Evolutionary conservation across 495 filamentous ascomycete species (phyloP).

Genomic region (Neurospora pannonica): DNA sequence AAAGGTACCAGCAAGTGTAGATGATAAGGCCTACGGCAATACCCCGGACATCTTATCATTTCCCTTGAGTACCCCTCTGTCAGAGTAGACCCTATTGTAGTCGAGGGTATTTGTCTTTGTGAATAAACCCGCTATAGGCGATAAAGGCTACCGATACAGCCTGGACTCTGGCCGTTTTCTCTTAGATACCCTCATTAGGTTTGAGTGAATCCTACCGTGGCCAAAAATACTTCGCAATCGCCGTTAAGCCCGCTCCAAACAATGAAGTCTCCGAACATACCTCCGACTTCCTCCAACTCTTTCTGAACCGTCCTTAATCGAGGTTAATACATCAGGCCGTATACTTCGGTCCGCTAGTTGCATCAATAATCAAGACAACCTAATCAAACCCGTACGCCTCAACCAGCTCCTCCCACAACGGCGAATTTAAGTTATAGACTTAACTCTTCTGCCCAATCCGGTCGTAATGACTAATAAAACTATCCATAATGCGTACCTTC

Average conservation of each 20-base stretch:
- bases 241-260: background rate
- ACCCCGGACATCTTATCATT: background rate
- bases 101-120: background rate
- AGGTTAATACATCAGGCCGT: background rate
- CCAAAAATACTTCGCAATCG: no score
- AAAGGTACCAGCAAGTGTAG: background rate
- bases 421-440: background rate
- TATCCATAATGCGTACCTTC: background rate
- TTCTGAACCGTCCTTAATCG: background rate
- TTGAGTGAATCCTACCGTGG: no score
- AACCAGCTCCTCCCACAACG: background rate
- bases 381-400: background rate
- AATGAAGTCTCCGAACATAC: background rate
- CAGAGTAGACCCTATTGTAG: background rate
- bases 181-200: no score
- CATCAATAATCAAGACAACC: background rate
- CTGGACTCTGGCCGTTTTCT: no score
- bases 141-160: no score
- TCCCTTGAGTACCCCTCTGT: background rate
- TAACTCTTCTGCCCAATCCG: background rate
- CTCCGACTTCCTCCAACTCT: background rate
- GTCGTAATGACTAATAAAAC: background rate
- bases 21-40: background rate
- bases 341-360: background rate
- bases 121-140: no score